phyloP scores from a whole-genome alignment of 2,329 filamentous ascomycete genomes.

The Pyricularia sp. region DNA sequence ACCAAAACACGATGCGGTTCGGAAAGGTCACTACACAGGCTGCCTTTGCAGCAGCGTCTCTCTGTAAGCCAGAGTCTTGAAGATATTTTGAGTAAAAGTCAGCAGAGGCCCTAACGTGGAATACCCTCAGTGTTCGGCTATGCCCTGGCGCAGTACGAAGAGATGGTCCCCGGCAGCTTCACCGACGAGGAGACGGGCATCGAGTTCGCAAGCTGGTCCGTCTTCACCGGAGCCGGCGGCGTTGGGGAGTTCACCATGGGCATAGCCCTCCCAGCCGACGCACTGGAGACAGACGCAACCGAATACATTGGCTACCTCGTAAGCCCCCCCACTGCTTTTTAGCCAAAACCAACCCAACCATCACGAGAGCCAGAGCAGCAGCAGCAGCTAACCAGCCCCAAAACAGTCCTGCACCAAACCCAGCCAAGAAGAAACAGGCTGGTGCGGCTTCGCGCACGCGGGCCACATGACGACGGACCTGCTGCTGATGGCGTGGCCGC shows the following conservation, averaged over 20 bases:
- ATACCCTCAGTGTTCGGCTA: neutral
- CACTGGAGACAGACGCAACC: conserved; percentile 32
- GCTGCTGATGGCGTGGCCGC: conserved; percentile 48
- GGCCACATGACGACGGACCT: conserved; percentile 48
- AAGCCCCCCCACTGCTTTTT: conserved; percentile 1
- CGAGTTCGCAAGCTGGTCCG: conserved; percentile 9
- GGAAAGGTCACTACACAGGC: neutral
- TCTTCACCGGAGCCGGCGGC: neutral
- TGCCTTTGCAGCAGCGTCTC: neutral
- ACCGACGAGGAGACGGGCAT: conserved; percentile 8
- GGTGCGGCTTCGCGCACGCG: conserved; percentile 47
- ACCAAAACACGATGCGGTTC: neutral
- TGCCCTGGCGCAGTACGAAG: neutral
- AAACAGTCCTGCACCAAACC: conserved; percentile 33
- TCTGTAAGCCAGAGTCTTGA: neutral
- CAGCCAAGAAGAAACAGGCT: conserved; percentile 37
- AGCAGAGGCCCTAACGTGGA: too few relatives aligned
- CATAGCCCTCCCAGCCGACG: conserved; percentile 40
- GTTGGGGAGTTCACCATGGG: conserved; percentile 29
- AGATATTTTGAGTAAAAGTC: neutral
- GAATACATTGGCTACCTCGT: conserved; percentile 54
- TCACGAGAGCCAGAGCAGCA: neutral
- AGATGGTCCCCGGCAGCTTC: conserved; percentile 1
- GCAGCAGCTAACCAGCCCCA: neutral
- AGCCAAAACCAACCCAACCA: too few relatives aligned